Evolutionary conservation across 2,329 filamentous ascomycete species (phyloP).

Genomic region (Pseudofabraea citricarpa): DNA sequence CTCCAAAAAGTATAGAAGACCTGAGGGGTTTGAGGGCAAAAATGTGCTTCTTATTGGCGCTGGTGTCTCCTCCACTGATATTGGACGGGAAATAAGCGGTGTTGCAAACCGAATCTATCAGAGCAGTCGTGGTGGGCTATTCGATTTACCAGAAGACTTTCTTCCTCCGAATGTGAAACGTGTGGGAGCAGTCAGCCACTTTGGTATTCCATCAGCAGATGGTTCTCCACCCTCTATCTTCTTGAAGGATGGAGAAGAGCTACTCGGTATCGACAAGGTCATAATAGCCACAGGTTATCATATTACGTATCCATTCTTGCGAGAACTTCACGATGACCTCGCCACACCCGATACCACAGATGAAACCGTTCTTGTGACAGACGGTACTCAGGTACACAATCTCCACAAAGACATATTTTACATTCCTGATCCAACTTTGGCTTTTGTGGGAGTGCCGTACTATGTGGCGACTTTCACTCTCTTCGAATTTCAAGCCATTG

Average conservation of each 20-base stretch:
- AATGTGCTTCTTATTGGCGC: slow-evolving; percentile 52
- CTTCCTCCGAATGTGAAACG: slow-evolving; percentile 13
- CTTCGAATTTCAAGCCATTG: slow-evolving; percentile 46
- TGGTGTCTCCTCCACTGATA: slow-evolving; percentile 44
- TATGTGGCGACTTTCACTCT: slow-evolving; percentile 43
- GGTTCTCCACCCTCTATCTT: not conserved
- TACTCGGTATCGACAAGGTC: slow-evolving; percentile 55
- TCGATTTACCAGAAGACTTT: slow-evolving; percentile 16
- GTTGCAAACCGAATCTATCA: slow-evolving; percentile 21
- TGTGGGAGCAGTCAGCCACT: slow-evolving; percentile 12
- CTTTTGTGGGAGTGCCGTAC: slow-evolving; percentile 41
- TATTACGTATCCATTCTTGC: slow-evolving; percentile 60
- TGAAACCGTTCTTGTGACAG: slow-evolving; percentile 51
- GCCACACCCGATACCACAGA: slow-evolving; percentile 40
- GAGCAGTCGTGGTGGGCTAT: slow-evolving; percentile 16
- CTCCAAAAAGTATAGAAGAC: slow-evolving; percentile 67
- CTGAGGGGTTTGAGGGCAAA: slow-evolving; percentile 52
- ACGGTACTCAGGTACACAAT: slow-evolving; percentile 36
- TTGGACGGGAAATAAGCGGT: slow-evolving; percentile 11
- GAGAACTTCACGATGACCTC: slow-evolving; percentile 35
- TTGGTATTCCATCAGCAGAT: not conserved
- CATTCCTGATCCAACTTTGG: slow-evolving; percentile 40
- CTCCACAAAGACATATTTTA: slow-evolving; percentile 49
- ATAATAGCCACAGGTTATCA: slow-evolving; percentile 67
- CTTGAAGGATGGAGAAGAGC: slow-evolving; percentile 45